These are phyloP conservation scores for Clavulina sp. DNA, from an alignment of 768 basidiomycete species.

Conservation along the genomic window DNA sequence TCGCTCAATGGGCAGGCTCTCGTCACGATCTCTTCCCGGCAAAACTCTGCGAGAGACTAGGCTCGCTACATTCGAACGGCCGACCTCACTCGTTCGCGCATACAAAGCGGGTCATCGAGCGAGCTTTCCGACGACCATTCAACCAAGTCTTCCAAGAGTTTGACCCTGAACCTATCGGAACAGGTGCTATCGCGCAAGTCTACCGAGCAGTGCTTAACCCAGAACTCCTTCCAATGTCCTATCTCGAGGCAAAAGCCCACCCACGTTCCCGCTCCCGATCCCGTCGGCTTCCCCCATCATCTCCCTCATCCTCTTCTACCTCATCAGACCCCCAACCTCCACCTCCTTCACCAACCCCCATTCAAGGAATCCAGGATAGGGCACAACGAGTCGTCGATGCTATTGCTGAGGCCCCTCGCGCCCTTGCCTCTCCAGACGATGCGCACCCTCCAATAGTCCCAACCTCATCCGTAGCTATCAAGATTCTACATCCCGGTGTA, in stretches of 20 bases:
- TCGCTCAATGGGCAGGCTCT: slow-evolving; percentile 97
- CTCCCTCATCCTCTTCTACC: slow-evolving; percentile 22
- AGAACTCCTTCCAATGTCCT: slow-evolving; percentile 71
- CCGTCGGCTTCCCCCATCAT: slow-evolving; percentile 35
- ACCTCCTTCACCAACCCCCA: no score
- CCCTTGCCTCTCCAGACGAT: slow-evolving; percentile 3
- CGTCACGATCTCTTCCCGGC: slow-evolving; percentile 86
- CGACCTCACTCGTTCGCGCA: slow-evolving; percentile 63
- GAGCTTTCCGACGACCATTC: slow-evolving; percentile 69
- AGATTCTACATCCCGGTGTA: slow-evolving; percentile 83
- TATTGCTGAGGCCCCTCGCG: not conserved
- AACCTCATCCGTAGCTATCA: slow-evolving; percentile 81
- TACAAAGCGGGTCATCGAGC: slow-evolving; percentile 66
- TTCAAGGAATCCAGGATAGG: no score
- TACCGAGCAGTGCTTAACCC: slow-evolving; percentile 75
- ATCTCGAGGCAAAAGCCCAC: slow-evolving; percentile 52
- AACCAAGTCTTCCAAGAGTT: slow-evolving; percentile 85
- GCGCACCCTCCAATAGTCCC: slow-evolving; percentile 52
- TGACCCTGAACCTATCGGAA: slow-evolving; percentile 75
- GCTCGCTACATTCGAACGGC: slow-evolving; percentile 75
- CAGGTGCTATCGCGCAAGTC: slow-evolving; percentile 96
- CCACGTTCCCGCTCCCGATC: no score
- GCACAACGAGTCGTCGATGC: not conserved
- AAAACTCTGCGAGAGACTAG: slow-evolving; percentile 66
- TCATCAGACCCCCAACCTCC: slow-evolving; percentile 7